Evolutionary conservation across 495 filamentous ascomycete genomes (phyloP).

Genomic region (Aspergillus homomorphus): DNA sequence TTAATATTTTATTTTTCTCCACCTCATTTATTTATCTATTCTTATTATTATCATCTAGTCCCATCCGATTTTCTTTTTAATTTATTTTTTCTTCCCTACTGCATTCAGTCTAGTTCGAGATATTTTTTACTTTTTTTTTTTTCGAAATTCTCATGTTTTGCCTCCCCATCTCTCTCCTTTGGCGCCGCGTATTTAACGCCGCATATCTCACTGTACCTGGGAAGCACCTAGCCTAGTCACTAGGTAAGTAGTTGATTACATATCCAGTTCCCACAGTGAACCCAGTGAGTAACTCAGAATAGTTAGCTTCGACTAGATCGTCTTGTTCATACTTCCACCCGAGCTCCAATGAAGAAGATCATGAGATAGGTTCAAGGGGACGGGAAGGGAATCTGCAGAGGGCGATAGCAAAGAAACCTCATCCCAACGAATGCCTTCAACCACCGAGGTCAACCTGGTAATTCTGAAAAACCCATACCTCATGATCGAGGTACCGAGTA

Average conservation of each 20-base stretch:
- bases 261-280: not conserved
- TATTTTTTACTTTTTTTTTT: not conserved
- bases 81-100: not conserved
- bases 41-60: not conserved
- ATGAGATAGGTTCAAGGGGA: not conserved
- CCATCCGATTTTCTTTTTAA: not conserved
- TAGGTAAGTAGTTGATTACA: not conserved
- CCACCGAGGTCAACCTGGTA: not conserved
- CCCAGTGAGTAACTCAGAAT: not conserved
- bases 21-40: not conserved
- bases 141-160: not conserved
- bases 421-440: not conserved
- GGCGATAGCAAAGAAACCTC: not conserved
- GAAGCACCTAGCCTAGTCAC: not conserved
- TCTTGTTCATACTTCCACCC: not conserved
- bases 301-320: not conserved
- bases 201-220: not conserved
- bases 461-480: not conserved
- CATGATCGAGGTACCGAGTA: not conserved
- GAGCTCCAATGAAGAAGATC: not conserved
- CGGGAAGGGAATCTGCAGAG: not conserved
- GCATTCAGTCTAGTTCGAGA: not conserved
- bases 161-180: not conserved
- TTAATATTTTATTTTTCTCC: slow-evolving; percentile 9
- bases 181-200: not conserved